These are phyloP conservation scores for Batkoa obscura DNA, from an alignment of 371 early-diverging fungal genomes.

Conservation along the genomic window DNA sequence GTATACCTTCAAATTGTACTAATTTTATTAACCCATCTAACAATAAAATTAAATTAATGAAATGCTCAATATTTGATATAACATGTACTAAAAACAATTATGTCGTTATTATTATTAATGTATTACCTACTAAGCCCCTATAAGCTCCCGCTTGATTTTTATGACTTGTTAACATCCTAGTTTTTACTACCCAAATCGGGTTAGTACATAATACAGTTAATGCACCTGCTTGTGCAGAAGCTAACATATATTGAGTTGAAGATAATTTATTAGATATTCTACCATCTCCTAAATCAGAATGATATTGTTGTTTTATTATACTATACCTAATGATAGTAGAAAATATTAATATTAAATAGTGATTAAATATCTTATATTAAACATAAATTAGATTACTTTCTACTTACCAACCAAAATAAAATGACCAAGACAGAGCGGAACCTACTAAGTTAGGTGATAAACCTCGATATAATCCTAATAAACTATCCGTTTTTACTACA, in stretches of 20 bases:
- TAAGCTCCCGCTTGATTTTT: conserved; percentile 41
- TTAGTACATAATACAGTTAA: conserved; percentile 68
- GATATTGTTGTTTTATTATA: conserved; percentile 53
- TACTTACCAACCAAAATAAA: conserved; percentile 79
- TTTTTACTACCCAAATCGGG: conserved; percentile 90
- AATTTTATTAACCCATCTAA: conserved; percentile 41
- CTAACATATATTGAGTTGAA: conserved; percentile 57
- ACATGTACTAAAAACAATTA: too few species aligned
- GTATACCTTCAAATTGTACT: conserved; percentile 53
- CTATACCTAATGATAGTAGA: conserved; percentile 28
- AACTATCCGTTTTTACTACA: conserved; percentile 31
- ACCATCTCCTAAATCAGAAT: conserved; percentile 17
- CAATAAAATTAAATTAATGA: neutral
- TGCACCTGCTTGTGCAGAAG: conserved; percentile 64
- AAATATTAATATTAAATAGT: neutral
- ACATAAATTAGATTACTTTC: conserved; percentile 8
- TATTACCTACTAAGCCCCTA: conserved; percentile 33
- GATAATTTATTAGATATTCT: conserved; percentile 14
- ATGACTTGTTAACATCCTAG: conserved; percentile 70
- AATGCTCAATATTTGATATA: neutral
- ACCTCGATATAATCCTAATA: conserved; percentile 74
- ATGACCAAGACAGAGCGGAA: conserved; percentile 81
- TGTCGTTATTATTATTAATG: neutral
- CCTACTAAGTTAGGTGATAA: conserved; percentile 79
- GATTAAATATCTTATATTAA: too few species aligned